These are phyloP conservation scores for Curvularia lunata DNA, from an alignment of 2,329 filamentous ascomycete species.

Conservation along the genomic window DNA sequence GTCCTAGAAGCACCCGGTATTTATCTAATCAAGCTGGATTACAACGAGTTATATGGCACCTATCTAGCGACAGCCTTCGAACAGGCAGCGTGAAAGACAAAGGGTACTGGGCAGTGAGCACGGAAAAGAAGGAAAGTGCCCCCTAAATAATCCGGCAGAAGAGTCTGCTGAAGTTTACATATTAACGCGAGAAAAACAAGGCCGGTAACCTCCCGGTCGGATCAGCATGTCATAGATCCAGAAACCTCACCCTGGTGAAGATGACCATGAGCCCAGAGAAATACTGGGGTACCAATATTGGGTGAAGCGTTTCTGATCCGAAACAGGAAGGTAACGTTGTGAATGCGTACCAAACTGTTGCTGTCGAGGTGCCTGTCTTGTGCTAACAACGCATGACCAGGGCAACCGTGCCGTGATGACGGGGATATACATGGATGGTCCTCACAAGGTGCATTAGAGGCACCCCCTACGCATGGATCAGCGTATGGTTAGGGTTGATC, in stretches of 20 bases:
- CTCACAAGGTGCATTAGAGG: constrained; percentile 12
- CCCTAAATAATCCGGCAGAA: neutral
- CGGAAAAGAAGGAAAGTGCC: neutral
- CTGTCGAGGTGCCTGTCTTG: neutral
- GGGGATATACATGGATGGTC: neutral
- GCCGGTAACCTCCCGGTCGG: neutral
- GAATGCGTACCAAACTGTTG: neutral
- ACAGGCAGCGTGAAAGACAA: neutral
- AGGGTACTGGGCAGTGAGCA: neutral
- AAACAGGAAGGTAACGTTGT: constrained; percentile 2
- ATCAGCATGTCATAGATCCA: neutral
- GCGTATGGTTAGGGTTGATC: constrained; percentile 12
- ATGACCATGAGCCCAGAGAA: neutral
- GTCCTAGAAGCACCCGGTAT: neutral
- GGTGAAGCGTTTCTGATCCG: neutral
- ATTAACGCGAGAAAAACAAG: neutral
- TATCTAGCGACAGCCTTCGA: neutral
- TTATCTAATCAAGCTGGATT: neutral
- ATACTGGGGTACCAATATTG: constrained; percentile 2
- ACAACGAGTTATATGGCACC: neutral
- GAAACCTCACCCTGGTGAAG: neutral
- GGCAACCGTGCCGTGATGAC: neutral
- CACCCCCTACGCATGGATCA: constrained; percentile 10
- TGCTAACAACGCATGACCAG: constrained; percentile 7
- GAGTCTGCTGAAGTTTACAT: neutral